phyloP scores from a whole-genome alignment of 768 basidiomycete genomes.

The Mycena filopes region DNA sequence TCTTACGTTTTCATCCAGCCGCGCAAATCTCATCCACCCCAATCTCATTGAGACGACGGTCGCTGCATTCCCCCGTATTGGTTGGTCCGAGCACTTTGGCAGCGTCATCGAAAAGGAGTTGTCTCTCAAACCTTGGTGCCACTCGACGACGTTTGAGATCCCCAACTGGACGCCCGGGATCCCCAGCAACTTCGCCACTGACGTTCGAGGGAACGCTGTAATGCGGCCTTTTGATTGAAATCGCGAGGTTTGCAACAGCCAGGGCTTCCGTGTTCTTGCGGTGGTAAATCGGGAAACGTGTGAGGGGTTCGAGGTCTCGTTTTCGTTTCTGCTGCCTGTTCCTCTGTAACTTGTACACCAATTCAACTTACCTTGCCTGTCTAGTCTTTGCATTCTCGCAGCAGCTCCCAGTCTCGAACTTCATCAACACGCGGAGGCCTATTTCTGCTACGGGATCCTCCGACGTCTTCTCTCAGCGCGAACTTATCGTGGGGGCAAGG shows the following conservation, averaged over 20 bases:
- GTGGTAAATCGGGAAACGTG: constrained; percentile 21
- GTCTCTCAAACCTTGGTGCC: constrained; percentile 60
- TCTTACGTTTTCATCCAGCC: constrained; percentile 40
- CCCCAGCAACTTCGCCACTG: constrained; percentile 58
- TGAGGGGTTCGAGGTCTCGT: background rate
- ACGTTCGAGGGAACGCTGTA: constrained; percentile 54
- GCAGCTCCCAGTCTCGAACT: background rate
- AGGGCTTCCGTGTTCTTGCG: background rate
- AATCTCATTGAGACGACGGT: constrained; percentile 53
- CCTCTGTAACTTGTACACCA: constrained; percentile 10
- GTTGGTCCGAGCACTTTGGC: constrained; percentile 59
- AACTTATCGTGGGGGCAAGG: background rate
- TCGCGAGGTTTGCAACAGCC: constrained; percentile 14
- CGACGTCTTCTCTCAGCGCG: background rate
- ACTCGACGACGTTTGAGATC: constrained; percentile 58
- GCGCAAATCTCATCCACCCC: constrained; percentile 55
- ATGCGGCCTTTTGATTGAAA: constrained; percentile 53
- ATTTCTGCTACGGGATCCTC: background rate
- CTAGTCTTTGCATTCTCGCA: background rate
- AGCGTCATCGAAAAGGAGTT: constrained; percentile 57
- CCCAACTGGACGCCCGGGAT: constrained; percentile 56
- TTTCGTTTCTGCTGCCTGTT: background rate
- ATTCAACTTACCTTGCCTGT: background rate
- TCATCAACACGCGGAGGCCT: background rate
- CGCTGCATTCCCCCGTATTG: constrained; percentile 52